phyloP scores from a whole-genome alignment of 1,139 yeast genomes.

The Saccharomyces pastorianus region DNA sequence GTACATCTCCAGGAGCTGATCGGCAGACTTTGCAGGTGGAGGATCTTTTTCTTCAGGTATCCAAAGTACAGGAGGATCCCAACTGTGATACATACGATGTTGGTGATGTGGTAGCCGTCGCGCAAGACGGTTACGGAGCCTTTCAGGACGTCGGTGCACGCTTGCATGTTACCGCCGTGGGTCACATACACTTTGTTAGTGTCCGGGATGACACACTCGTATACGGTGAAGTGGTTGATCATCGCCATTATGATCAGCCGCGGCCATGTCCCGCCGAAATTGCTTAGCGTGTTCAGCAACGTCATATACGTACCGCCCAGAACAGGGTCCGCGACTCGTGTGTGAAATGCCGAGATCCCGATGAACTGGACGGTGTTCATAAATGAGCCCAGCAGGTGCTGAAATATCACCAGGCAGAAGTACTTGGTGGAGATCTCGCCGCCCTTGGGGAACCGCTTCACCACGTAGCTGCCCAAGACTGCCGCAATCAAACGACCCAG shows the following conservation, averaged over 20 bases:
- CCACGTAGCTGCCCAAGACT: constrained; percentile 61
- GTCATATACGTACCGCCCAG: constrained; percentile 99
- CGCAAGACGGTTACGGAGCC: constrained; percentile 33
- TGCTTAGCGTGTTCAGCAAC: constrained; percentile 80
- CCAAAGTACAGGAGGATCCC: constrained; percentile 60
- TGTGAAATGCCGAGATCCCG: constrained; percentile 88
- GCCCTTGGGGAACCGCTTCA: constrained; percentile 58
- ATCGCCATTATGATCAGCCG: constrained; percentile 64
- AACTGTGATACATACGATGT: constrained; percentile 55
- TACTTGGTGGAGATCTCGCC: constrained; percentile 39
- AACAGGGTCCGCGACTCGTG: constrained; percentile 87
- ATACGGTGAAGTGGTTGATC: constrained; percentile 68
- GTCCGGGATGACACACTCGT: constrained; percentile 41
- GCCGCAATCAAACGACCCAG: constrained; percentile 81
- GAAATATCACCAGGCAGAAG: constrained; percentile 63
- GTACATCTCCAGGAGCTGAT: constrained; percentile 32
- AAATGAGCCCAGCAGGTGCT: constrained; percentile 79
- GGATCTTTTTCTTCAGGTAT: constrained; percentile 53
- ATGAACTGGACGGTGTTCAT: constrained; percentile 95
- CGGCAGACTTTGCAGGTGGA: constrained; percentile 31
- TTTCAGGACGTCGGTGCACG: constrained; percentile 11
- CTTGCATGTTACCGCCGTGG: constrained; percentile 46
- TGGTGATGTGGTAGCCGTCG: constrained; percentile 84
- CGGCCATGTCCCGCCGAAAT: constrained; percentile 98
- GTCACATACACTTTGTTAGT: constrained; percentile 6